These are phyloP conservation scores for Suhomyces terraborum DNA, from an alignment of 1,139 yeast species.

Conservation along the genomic window DNA sequence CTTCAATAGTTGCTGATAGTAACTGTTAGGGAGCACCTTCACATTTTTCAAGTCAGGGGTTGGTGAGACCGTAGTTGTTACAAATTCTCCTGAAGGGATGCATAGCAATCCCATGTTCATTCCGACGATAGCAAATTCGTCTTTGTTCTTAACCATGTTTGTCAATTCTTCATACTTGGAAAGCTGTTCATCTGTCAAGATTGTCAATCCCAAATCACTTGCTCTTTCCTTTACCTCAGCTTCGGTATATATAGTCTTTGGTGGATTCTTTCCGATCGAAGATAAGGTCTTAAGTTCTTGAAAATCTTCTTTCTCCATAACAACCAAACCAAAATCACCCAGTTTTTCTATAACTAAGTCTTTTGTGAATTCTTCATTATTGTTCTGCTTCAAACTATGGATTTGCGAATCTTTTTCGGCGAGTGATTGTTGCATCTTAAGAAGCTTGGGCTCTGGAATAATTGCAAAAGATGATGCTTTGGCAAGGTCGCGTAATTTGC, in stretches of 20 bases:
- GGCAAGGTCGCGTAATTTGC: constrained; percentile 22
- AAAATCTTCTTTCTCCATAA: constrained; percentile 34
- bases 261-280: constrained; percentile 16
- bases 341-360: constrained; percentile 36
- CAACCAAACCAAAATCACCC: constrained; percentile 41
- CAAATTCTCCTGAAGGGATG: constrained; percentile 56
- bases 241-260: constrained; percentile 19
- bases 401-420: constrained; percentile 39
- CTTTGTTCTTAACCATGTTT: constrained; percentile 18
- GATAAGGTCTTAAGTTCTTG: constrained; percentile 26
- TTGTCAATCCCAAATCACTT: constrained; percentile 37
- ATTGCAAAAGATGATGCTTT: constrained; percentile 19
- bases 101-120: constrained; percentile 49
- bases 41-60: constrained; percentile 58
- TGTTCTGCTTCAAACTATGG: constrained; percentile 25
- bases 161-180: constrained; percentile 25
- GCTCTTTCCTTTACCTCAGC: constrained; percentile 24
- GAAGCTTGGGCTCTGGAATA: constrained; percentile 29
- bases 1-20: constrained; percentile 58
- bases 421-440: constrained; percentile 34
- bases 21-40: constrained; percentile 63
- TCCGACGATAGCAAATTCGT: constrained; percentile 35
- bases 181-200: constrained; percentile 44
- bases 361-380: constrained; percentile 22
- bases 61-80: constrained; percentile 61